Conservation (phyloP, 177 flowering plant genomes). For the Vitis hybrid region DNA sequence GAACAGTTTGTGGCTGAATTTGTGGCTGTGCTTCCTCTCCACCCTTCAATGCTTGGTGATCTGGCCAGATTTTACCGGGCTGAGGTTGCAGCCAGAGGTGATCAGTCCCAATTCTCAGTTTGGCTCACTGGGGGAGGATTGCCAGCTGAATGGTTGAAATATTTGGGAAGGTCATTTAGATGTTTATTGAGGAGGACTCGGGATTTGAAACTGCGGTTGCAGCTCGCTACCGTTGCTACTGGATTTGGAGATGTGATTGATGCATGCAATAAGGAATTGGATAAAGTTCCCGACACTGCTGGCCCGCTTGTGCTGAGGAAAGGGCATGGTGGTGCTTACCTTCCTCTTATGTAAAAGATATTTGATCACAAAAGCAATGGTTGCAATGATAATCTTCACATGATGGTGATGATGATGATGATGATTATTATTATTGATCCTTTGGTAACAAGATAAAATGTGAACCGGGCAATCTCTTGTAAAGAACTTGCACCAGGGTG, state of each 20-base stretch:
- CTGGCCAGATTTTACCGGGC: slow-evolving; percentile 84
- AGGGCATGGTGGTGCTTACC: slow-evolving; percentile 99
- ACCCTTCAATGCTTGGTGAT: slow-evolving; percentile 76
- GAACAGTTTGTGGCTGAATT: slow-evolving; percentile 91
- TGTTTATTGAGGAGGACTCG: slow-evolving; percentile 81
- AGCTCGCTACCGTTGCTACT: slow-evolving; percentile 76
- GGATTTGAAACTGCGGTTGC: slow-evolving; percentile 68
- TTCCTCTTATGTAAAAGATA: slow-evolving; percentile 74
- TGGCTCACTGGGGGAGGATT: slow-evolving; percentile 97
- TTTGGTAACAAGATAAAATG: neutral
- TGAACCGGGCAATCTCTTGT: too few relatives aligned
- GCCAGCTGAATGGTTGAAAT: slow-evolving; percentile 96
- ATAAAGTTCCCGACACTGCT: slow-evolving; percentile 80
- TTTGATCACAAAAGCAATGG: neutral
- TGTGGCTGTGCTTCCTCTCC: slow-evolving; percentile 94
- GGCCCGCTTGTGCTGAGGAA: slow-evolving; percentile 88
- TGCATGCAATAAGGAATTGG: slow-evolving; percentile 60
- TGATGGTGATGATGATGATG: neutral
- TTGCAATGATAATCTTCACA: neutral
- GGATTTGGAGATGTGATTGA: slow-evolving; percentile 79
- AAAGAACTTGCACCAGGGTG: neutral
- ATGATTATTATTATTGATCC: neutral
- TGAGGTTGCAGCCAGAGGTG: slow-evolving; percentile 92
- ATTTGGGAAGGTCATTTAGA: slow-evolving; percentile 82
- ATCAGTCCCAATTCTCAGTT: slow-evolving; percentile 91